Conservation (phyloP, 176 grass and related monocot species). For the Aegilops umbellulata region DNA sequence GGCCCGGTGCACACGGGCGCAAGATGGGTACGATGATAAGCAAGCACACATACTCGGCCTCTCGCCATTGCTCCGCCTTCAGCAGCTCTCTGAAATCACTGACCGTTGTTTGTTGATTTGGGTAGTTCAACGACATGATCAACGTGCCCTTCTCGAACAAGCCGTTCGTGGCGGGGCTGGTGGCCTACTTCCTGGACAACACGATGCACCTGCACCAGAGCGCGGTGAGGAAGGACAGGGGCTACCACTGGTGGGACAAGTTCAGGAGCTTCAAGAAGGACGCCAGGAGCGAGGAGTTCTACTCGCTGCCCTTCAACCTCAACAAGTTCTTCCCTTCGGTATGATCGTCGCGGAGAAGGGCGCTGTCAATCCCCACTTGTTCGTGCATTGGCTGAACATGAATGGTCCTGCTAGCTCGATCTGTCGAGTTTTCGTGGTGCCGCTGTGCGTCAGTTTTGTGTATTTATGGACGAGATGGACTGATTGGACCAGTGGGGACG, state of each 20-base stretch:
- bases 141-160: constrained; percentile 90
- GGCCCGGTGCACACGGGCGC: constrained; percentile 84
- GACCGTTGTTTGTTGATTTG: neutral
- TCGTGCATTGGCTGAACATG: neutral
- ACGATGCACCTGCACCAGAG: constrained; percentile 48
- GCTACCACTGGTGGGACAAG: constrained; percentile 85
- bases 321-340: constrained; percentile 78
- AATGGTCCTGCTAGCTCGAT: constrained; percentile 13
- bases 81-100: neutral
- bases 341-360: neutral
- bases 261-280: constrained; percentile 74
- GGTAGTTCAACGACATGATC: constrained; percentile 92
- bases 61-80: neutral
- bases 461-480: constrained; percentile 12
- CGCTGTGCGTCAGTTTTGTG: constrained; percentile 36
- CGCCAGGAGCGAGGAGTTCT: constrained; percentile 77
- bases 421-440: constrained; percentile 3
- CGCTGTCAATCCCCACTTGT: neutral
- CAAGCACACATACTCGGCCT: neutral
- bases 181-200: constrained; percentile 87
- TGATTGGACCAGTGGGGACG: constrained; percentile 7
- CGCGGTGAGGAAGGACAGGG: constrained; percentile 64
- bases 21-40: constrained; percentile 80
- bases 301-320: constrained; percentile 76
- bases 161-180: constrained; percentile 66